These are phyloP conservation scores for Lumnitzera racemosa DNA, from an alignment of 345 rosid genomes.

Conservation along the genomic window DNA sequence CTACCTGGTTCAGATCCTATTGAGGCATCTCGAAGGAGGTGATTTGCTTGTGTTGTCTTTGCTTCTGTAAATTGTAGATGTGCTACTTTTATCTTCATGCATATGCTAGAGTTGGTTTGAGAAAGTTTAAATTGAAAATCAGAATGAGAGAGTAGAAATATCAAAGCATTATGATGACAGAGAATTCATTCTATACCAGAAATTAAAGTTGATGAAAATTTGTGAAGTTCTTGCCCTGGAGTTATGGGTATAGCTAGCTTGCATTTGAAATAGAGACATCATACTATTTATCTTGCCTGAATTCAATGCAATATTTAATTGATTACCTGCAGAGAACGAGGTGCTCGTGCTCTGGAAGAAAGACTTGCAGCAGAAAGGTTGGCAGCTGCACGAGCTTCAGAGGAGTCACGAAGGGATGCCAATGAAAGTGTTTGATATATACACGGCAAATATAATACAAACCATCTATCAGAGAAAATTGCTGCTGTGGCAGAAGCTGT, in stretches of 20 bases:
- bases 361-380: constrained; percentile 77
- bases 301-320: not conserved
- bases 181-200: too few relatives aligned
- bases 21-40: constrained; percentile 98
- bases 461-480: constrained; percentile 1
- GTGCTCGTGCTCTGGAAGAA: constrained; percentile 97
- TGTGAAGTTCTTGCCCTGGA: too few relatives aligned
- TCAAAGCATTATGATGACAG: too few relatives aligned
- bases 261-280: too few relatives aligned
- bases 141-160: too few relatives aligned
- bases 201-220: too few relatives aligned
- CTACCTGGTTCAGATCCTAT: constrained; percentile 94
- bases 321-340: constrained; percentile 73
- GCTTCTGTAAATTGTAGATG: not conserved
- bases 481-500: constrained; percentile 4
- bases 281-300: too few relatives aligned
- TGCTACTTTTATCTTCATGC: not conserved
- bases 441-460: constrained; percentile 3
- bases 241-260: too few relatives aligned
- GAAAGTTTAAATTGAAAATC: too few relatives aligned
- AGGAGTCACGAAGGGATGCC: constrained; percentile 50
- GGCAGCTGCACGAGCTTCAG: constrained; percentile 40
- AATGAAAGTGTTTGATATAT: constrained; percentile 49
- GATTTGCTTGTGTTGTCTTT: constrained; percentile 4
- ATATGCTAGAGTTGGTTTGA: not conserved